Conservation (phyloP, 163 green algal species). For the Dunaliella salina region DNA sequence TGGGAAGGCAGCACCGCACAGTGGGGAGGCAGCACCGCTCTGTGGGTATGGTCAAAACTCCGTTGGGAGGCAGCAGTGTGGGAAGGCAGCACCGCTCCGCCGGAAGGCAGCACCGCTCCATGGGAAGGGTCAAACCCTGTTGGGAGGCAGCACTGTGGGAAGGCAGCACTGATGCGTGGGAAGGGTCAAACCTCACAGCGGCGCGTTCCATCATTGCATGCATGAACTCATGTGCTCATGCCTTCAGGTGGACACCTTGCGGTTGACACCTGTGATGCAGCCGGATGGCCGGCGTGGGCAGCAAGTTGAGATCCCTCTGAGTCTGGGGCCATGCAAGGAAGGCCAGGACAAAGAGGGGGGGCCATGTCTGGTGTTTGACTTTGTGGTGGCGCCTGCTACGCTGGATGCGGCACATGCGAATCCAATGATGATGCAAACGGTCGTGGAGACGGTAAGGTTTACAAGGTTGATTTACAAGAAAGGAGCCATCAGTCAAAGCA, state of each 20-base stretch:
- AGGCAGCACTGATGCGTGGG: too few relatives aligned
- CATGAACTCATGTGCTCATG: background rate
- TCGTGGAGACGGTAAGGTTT: constrained; percentile 44
- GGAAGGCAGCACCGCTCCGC: too few relatives aligned
- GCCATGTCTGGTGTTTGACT: constrained; percentile 46
- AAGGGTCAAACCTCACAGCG: too few relatives aligned
- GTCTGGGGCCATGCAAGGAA: constrained; percentile 21
- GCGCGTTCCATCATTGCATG: background rate
- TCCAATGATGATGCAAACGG: constrained; percentile 18
- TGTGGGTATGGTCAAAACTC: too few relatives aligned
- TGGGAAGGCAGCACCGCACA: too few relatives aligned
- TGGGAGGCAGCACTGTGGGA: too few relatives aligned
- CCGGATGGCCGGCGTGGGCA: constrained; percentile 5
- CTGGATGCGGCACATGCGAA: constrained; percentile 31
- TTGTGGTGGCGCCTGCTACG: constrained; percentile 56
- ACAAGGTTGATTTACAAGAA: too few relatives aligned
- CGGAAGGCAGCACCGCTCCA: too few relatives aligned
- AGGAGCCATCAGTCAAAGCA: too few relatives aligned
- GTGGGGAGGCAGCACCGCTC: too few relatives aligned
- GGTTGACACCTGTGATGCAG: constrained; percentile 8
- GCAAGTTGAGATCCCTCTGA: constrained; percentile 37
- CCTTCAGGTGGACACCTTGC: background rate
- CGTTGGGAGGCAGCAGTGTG: too few relatives aligned
- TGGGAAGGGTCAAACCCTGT: too few relatives aligned
- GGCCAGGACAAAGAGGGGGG: constrained; percentile 43